Percentiles rank a stretch among this genome's conserved stretches.
These are phyloP conservation scores for Colletotrichum sp. DNA, from an alignment of 2,329 filamentous ascomycete species.

Conservation along the genomic window DNA sequence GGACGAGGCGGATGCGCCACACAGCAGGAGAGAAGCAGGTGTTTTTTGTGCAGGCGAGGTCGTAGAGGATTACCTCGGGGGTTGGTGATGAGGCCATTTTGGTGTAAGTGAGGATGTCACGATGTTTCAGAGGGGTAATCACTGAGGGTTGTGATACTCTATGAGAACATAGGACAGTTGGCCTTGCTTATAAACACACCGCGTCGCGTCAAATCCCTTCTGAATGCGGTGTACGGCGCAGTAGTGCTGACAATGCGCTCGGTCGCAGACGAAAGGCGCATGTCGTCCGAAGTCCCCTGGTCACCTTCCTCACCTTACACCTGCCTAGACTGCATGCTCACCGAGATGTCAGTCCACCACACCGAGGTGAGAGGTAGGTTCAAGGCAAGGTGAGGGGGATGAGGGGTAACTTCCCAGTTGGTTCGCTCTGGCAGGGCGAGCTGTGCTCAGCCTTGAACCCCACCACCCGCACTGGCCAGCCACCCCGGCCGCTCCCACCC, in stretches of 20 bases:
- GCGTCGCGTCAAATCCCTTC: neutral
- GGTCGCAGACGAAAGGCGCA: neutral
- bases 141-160: too few species aligned
- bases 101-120: neutral
- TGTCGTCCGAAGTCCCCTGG: neutral
- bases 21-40: neutral
- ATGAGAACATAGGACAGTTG: neutral
- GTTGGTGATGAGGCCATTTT: neutral
- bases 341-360: neutral
- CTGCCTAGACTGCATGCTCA: neutral
- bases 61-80: neutral
- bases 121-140: too few species aligned
- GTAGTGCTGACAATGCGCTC: neutral
- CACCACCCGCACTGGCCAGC: constrained; percentile 19
- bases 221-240: neutral
- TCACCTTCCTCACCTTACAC: neutral
- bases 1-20: neutral
- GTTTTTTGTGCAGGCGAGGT: neutral
- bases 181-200: neutral
- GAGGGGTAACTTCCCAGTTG: neutral
- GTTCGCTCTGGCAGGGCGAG: neutral
- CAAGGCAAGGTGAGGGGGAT: neutral
- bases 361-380: neutral
- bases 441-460: constrained; percentile 20
- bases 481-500: constrained; percentile 28